Evolutionary conservation across 228 moss, liverwort and hornwort species (phyloP), one percentile per base, ranked within the genome.

Genomic region (Sphagnum magellanicum): DNA sequence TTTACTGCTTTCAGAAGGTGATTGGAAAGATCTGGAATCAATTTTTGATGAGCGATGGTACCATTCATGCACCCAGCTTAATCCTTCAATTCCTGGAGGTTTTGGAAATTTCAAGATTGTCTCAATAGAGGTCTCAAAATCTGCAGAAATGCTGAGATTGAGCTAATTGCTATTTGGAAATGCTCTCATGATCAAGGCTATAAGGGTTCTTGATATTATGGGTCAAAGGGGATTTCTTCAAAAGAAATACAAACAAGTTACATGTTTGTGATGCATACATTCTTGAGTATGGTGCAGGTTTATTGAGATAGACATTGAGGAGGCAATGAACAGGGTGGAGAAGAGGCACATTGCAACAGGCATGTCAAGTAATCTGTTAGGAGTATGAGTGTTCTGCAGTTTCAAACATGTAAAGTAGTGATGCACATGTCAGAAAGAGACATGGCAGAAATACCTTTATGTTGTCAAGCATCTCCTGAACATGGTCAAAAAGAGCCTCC

Each of bases 41-140:
- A 68, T 91, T 61, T 92, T 98, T 67, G 81, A 98, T 78, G 98
- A 98, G 81, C 79, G 89, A 59, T 98, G 98, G 98, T 98, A 71
- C 58, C 72, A 5, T 32, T 16, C 55, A 71, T 51, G 48, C 17
- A 16, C 50, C 32, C 32, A 32, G 32, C 51, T 60, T 50, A 49
- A 61, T 50, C 0, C 16, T n/a, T 48, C 7, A 52, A 4, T 55
- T 32, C 32, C 32, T 32, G 32, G 3, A 32, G 32, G 32, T 32
- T 9, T 6, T 46, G 16, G 59, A 5, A 1, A 48, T 52, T 10
- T 65, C 4, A 46, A 1, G 4, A 46, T 9, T 6, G 15, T 62
- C 10, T 13, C 6, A 5, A 32, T 32, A 32, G 11, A 67, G 61
- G 10, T 46, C 5, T 10, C 4, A 8, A 48, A 9, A 32, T 10